These are phyloP conservation scores for Rhizopogon vinicolor DNA, from an alignment of 768 basidiomycete species.

Conservation along the genomic window DNA sequence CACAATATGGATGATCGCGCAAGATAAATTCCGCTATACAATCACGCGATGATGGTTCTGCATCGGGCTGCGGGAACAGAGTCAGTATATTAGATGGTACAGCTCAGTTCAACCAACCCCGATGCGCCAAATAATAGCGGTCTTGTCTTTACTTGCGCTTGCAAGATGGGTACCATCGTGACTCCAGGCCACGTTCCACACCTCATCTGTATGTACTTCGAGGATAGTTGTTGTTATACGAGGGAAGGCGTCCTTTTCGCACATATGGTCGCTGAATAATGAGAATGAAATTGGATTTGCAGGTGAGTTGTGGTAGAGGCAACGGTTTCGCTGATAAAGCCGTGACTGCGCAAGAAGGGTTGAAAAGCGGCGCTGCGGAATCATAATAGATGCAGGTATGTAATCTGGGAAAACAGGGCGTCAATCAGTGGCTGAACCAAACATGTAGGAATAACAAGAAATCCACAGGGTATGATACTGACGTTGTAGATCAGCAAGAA, in stretches of 20 bases:
- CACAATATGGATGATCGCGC: slow-evolving; percentile 71
- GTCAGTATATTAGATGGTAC: slow-evolving; percentile 9
- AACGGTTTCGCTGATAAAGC: slow-evolving; percentile 71
- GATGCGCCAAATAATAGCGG: slow-evolving; percentile 86
- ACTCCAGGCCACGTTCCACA: slow-evolving; percentile 96
- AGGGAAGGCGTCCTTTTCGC: slow-evolving; percentile 80
- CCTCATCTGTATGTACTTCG: slow-evolving; percentile 85
- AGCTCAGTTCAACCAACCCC: slow-evolving; percentile 47
- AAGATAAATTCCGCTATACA: slow-evolving; percentile 58
- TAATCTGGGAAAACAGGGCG: slow-evolving; percentile 47
- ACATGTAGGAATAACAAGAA: not conserved
- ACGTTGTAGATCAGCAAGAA: slow-evolving; percentile 86
- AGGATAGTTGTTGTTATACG: slow-evolving; percentile 80
- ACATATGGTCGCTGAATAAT: slow-evolving; percentile 84
- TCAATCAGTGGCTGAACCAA: not conserved
- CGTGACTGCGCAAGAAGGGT: slow-evolving; percentile 85
- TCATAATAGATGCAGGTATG: slow-evolving; percentile 90
- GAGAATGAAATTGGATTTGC: slow-evolving; percentile 58
- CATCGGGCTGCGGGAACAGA: slow-evolving; percentile 35
- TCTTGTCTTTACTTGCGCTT: slow-evolving; percentile 82
- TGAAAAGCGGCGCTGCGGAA: slow-evolving; percentile 84
- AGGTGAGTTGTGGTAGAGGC: slow-evolving; percentile 83
- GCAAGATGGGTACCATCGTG: slow-evolving; percentile 82
- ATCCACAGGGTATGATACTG: slow-evolving; percentile 13
- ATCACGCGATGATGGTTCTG: slow-evolving; percentile 48